Conservation (phyloP, 148 eudicot species). For the Vaccinium vitisidaea region DNA sequence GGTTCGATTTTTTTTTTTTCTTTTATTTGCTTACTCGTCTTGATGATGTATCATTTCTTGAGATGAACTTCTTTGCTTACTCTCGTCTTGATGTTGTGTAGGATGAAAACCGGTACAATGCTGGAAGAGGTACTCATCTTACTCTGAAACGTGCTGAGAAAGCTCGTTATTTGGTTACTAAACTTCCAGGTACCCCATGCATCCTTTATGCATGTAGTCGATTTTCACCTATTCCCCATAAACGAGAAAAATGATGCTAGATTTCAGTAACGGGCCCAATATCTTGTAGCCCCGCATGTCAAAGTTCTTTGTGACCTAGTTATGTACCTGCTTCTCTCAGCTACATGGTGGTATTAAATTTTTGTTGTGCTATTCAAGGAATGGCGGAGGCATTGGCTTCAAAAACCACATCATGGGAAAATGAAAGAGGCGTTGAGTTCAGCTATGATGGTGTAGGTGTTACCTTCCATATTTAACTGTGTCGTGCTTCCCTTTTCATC, state of each 20-base stretch:
- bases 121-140: constrained; percentile 95
- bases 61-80: neutral
- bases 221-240: neutral
- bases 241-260: neutral
- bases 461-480: neutral
- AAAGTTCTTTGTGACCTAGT: neutral
- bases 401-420: constrained; percentile 73
- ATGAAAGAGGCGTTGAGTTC: constrained; percentile 68
- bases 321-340: neutral
- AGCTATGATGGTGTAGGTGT: constrained; percentile 85
- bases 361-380: constrained; percentile 36
- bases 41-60: constrained; percentile 7
- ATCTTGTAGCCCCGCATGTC: neutral
- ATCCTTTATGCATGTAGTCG: neutral
- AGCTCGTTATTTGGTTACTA: constrained; percentile 78
- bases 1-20: constrained; percentile 38
- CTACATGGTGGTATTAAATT: neutral
- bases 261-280: neutral
- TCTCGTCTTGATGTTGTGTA: constrained; percentile 26
- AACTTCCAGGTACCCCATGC: constrained; percentile 74
- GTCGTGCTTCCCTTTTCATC: neutral
- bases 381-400: constrained; percentile 74
- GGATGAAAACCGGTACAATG: constrained; percentile 95
- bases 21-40: neutral
- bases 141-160: constrained; percentile 95